These are phyloP conservation scores for Hypoxylon rickii DNA, from an alignment of 495 filamentous ascomycete species.

Conservation along the genomic window DNA sequence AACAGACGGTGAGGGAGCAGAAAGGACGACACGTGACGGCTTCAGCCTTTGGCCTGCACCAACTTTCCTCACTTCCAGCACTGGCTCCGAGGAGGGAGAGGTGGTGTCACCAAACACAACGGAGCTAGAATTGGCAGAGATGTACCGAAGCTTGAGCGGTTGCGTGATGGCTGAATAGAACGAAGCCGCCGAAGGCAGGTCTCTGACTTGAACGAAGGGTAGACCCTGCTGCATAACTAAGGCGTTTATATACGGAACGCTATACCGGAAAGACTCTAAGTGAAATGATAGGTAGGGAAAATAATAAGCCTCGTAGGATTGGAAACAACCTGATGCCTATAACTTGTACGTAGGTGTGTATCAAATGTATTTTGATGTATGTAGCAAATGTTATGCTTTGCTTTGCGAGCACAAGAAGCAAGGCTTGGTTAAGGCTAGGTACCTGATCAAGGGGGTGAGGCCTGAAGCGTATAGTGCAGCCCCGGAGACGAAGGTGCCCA, in stretches of 20 bases:
- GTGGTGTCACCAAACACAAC: conserved; percentile 41
- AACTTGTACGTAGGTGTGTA: too few species aligned
- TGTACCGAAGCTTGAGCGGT: conserved; percentile 74
- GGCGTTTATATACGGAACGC: background rate
- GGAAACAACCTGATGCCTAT: background rate
- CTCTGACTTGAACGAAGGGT: conserved; percentile 63
- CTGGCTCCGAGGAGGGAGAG: conserved; percentile 29
- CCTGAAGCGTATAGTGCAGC: background rate
- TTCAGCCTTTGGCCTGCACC: conserved; percentile 36
- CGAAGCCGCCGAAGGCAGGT: conserved; percentile 76
- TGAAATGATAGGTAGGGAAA: background rate
- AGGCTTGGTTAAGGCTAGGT: too few species aligned
- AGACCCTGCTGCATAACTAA: conserved; percentile 39
- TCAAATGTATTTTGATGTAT: too few species aligned
- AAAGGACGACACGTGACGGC: conserved; percentile 44
- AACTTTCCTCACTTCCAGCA: conserved; percentile 46
- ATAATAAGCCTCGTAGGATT: background rate
- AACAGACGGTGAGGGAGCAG: conserved; percentile 17
- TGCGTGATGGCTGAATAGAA: conserved; percentile 79
- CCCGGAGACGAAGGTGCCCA: too few species aligned
- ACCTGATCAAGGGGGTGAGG: conserved; percentile 2
- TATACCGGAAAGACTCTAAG: background rate
- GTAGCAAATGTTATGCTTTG: too few species aligned
- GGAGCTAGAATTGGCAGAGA: conserved; percentile 46
- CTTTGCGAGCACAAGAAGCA: too few species aligned